Evolutionary conservation across 2,329 filamentous ascomycete species (phyloP), one percentile per base, ranked within the genome.

Genomic region (Phaeoacremonium minimum): DNA sequence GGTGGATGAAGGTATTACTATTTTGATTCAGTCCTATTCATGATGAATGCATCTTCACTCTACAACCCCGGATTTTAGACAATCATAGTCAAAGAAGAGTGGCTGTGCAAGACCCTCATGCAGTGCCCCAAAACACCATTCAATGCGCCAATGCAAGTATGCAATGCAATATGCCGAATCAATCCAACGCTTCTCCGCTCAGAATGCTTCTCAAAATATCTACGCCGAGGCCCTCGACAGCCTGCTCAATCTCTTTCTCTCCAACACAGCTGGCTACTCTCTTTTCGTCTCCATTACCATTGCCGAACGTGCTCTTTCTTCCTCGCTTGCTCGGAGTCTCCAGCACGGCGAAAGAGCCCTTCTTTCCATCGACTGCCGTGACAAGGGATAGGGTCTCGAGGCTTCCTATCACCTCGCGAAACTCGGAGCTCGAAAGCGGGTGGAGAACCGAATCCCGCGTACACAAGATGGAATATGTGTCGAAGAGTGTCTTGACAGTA

Each of bases 361-460:
- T 83, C 67, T 76, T 87, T 49, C 67, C 86, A 66, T 74, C 87
- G 55, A 65, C 86, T 52, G 63, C 83, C 61, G 57, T 83, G 6
- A 96, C 73, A 15, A 97, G 67, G 2, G 87, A 90, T 32, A 95
- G 66, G 0, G 90, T 93, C 66, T 98, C 93, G 35, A 98, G 64
- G 49, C 87, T 94, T 22, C 85, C 82, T 15, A 96, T 73, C 5
- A 98, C 90, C 60, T 98, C 93, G 40, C 89, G 80, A 60, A 98
- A 98, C 59, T 98, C 93, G 5, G 88, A 93, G 52, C 79, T 85
- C 2, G 88, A 93, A 3, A 98, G 75, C 1, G 91, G 87, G 48
- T 95, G 89, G 3, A 98, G 74, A 8, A 94, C 72, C n/a, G 89
- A 86, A 51, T 97, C 91, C 22, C 80, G 78, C 40, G 80, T 91